These are phyloP conservation scores for Tricladium varicosporioides DNA, from an alignment of 2,329 filamentous ascomycete species.

Conservation along the genomic window DNA sequence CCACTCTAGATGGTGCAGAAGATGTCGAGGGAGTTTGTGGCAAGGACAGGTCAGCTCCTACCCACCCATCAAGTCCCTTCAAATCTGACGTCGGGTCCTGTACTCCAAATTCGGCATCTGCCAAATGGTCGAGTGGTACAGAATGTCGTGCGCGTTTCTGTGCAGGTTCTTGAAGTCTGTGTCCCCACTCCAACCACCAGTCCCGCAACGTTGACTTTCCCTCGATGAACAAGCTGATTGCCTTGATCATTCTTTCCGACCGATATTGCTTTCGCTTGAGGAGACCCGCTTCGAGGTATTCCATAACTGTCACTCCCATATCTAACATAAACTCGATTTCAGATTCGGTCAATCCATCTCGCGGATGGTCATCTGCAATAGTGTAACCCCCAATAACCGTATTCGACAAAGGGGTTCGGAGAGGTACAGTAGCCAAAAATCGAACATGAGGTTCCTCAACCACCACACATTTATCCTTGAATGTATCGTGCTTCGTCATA, in stretches of 20 bases:
- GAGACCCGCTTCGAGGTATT: constrained; percentile 58
- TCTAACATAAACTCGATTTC: constrained; percentile 55
- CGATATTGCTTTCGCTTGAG: constrained; percentile 50
- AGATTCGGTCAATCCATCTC: constrained; percentile 46
- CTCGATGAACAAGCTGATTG: constrained; percentile 53
- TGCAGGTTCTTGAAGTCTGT: constrained; percentile 20
- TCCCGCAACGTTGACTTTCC: constrained; percentile 41
- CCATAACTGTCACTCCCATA: constrained; percentile 54
- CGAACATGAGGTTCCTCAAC: constrained; percentile 35
- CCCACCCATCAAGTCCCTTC: constrained; percentile 22
- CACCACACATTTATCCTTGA: constrained; percentile 38
- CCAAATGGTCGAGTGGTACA: constrained; percentile 20
- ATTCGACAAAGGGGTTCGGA: constrained; percentile 52
- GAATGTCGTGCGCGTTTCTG: constrained; percentile 15
- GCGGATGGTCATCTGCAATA: constrained; percentile 56
- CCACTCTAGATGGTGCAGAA: constrained; percentile 7
- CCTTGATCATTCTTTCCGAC: constrained; percentile 53
- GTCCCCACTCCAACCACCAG: constrained; percentile 30
- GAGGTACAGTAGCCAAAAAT: constrained; percentile 60
- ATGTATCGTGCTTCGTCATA: constrained; percentile 38
- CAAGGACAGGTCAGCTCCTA: constrained; percentile 24
- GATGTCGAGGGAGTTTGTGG: constrained; percentile 20
- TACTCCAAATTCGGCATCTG: constrained; percentile 31
- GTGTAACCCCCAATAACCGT: constrained; percentile 60
- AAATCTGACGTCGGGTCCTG: constrained; percentile 28